Percentiles rank a stretch among this genome's conserved stretches.
Conservation (phyloP, 257 asterid genomes). For the Perilla frutescens region DNA sequence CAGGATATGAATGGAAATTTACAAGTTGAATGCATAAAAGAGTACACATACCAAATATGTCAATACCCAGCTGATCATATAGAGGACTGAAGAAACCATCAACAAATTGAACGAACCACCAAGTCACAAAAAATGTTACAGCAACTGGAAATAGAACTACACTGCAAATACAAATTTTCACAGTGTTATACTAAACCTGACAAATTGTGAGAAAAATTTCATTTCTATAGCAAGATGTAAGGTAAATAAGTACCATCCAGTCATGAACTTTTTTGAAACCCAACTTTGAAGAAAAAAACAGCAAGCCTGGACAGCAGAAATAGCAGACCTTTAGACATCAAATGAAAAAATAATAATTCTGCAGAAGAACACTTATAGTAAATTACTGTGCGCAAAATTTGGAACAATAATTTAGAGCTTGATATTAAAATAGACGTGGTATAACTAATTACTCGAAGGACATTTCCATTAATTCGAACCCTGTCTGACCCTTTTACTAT, state of each 20-base stretch:
- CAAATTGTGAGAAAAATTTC: conserved; percentile 1
- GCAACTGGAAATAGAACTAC: conserved; percentile 94
- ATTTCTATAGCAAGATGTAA: conserved; percentile 20
- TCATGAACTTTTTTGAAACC: conserved; percentile 95
- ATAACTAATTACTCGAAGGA: not conserved
- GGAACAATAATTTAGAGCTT: not conserved
- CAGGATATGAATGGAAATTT: conserved; percentile 5
- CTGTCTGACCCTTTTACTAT: conserved; percentile 3
- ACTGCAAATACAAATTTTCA: conserved; percentile 56
- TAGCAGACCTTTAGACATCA: conserved; percentile 27
- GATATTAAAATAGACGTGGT: not conserved
- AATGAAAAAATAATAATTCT: conserved; percentile 2
- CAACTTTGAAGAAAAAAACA: conserved; percentile 89
- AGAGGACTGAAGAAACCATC: conserved; percentile 98
- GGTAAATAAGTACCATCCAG: conserved; percentile 78
- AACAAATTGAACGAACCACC: conserved; percentile 96
- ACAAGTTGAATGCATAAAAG: not conserved
- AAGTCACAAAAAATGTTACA: conserved; percentile 82
- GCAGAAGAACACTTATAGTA: conserved; percentile 13
- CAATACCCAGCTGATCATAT: conserved; percentile 79
- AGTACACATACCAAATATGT: conserved; percentile 71
- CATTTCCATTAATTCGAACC: not conserved
- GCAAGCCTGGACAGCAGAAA: conserved; percentile 70
- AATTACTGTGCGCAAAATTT: conserved; percentile 3
- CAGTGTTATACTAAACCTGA: conserved; percentile 27